Evolutionary conservation across 108 stramenopile species (phyloP).

Genomic region (Skeletonema marinoi): DNA sequence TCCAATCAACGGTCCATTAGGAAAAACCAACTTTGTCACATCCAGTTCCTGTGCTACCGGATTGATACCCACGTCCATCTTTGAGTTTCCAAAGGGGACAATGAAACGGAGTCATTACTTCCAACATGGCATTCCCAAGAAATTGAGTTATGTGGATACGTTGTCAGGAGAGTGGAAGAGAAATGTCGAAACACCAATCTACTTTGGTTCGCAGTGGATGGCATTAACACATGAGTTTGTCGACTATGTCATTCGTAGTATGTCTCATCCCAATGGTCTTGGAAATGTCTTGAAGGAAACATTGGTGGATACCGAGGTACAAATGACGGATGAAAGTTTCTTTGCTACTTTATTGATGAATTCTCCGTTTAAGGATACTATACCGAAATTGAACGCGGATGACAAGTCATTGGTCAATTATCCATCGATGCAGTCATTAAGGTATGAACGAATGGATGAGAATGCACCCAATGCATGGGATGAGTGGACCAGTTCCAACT

Average conservation of each 20-base stretch:
- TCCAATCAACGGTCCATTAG: slow-evolving; percentile 50
- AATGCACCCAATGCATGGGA: slow-evolving; percentile 75
- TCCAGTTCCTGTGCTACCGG: slow-evolving; percentile 83
- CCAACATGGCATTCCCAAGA: slow-evolving; percentile 36
- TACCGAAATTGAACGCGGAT: slow-evolving; percentile 54
- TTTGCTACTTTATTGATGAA: slow-evolving; percentile 84
- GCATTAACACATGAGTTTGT: slow-evolving; percentile 74
- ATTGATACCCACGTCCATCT: slow-evolving; percentile 70
- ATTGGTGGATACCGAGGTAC: slow-evolving; percentile 53
- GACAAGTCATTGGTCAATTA: slow-evolving; percentile 31
- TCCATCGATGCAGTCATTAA: slow-evolving; percentile 55
- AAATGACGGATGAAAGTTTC: slow-evolving; percentile 93
- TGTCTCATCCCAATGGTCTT: slow-evolving; percentile 62
- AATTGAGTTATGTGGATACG: slow-evolving; percentile 52
- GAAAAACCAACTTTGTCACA: slow-evolving; percentile 80
- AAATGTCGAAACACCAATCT: slow-evolving; percentile 44
- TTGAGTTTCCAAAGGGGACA: slow-evolving; percentile 74
- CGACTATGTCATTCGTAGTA: slow-evolving; percentile 53
- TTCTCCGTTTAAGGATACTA: slow-evolving; percentile 52
- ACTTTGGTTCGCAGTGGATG: slow-evolving; percentile 94
- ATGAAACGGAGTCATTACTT: slow-evolving; percentile 88
- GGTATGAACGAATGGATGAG: slow-evolving; percentile 93
- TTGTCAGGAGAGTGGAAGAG: slow-evolving; percentile 37
- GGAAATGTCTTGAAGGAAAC: slow-evolving; percentile 59
- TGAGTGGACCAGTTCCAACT: slow-evolving; percentile 54